A percentile compares a stretch with the other conserved stretches of the same genome.
Conservation (phyloP, 768 basidiomycete species). For the Mycena chlorophos region DNA sequence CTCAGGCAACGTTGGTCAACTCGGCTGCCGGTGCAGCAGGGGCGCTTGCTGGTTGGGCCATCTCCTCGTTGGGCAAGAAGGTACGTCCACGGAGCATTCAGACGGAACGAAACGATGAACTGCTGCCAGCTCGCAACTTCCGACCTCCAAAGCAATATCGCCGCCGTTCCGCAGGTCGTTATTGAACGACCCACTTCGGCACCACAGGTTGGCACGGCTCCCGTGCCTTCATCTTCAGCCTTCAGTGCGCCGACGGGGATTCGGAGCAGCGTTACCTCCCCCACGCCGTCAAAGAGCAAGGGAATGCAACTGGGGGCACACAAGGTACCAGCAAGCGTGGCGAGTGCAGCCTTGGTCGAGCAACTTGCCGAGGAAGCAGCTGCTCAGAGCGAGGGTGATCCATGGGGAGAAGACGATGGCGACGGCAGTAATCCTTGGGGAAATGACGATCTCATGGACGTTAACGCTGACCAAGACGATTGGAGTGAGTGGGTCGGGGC, state of each 20-base stretch:
- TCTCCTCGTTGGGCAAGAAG: conserved; percentile 85
- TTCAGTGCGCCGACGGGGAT: neutral
- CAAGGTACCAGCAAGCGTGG: conserved; percentile 41
- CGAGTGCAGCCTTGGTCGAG: conserved; percentile 44
- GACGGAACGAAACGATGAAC: conserved; percentile 1
- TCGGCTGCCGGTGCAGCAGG: conserved; percentile 90
- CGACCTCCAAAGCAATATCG: conserved; percentile 73
- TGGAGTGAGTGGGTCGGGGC: conserved; percentile 69
- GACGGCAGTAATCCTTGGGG: conserved; percentile 77
- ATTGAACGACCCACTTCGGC: conserved; percentile 46
- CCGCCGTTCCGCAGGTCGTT: conserved; percentile 29
- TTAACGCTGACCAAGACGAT: conserved; percentile 90
- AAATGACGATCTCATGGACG: conserved; percentile 82
- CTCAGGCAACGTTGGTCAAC: conserved; percentile 65
- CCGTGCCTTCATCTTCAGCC: conserved; percentile 16
- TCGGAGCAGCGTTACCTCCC: conserved; percentile 11
- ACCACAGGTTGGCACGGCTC: conserved; percentile 32
- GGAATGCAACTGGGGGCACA: conserved; percentile 70
- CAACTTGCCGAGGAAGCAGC: conserved; percentile 61
- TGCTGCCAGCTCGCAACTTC: conserved; percentile 59
- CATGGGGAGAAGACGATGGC: conserved; percentile 77
- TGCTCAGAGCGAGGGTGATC: conserved; percentile 46
- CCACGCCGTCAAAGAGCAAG: conserved; percentile 43
- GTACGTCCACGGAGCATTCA: conserved; percentile 34
- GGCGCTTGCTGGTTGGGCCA: conserved; percentile 93